Conservation (phyloP, 1,284 basidiomycete species). For the Peniophora sp. region DNA sequence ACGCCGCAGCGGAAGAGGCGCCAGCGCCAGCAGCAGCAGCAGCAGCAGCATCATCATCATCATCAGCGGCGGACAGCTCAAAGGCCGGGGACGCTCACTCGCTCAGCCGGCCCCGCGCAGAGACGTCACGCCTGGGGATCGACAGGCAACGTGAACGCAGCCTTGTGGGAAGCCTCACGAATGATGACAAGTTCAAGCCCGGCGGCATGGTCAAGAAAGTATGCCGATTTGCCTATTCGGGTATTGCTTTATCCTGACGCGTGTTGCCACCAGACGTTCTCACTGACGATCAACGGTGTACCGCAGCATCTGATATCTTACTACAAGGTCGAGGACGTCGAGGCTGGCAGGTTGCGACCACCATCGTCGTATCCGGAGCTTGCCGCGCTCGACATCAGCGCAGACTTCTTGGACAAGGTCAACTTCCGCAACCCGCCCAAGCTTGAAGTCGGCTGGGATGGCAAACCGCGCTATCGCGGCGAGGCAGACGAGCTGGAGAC, state of each 20-base stretch:
- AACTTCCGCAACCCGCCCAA: constrained; percentile 89
- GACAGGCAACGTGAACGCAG: constrained; percentile 73
- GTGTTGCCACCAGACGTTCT: constrained; percentile 67
- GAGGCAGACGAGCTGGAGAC: constrained; percentile 62
- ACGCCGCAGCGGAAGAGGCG: constrained; percentile 26
- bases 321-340: constrained; percentile 90
- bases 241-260: not conserved
- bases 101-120: constrained; percentile 57
- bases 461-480: constrained; percentile 72
- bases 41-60: no score
- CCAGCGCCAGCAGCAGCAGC: constrained; percentile 18
- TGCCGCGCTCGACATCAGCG: constrained; percentile 77
- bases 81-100: constrained; percentile 36
- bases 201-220: constrained; percentile 96
- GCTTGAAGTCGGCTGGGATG: constrained; percentile 79
- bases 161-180: constrained; percentile 83
- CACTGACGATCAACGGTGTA: constrained; percentile 77
- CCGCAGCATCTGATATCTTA: constrained; percentile 95
- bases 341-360: constrained; percentile 77
- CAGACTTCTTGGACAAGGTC: constrained; percentile 84
- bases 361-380: constrained; percentile 89
- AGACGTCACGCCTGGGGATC: constrained; percentile 35
- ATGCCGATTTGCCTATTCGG: constrained; percentile 15
- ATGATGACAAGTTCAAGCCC: constrained; percentile 85
- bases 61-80: constrained; percentile 19